Percentiles rank a stretch among this genome's conserved stretches.
Conservation (phyloP, 164 flowering plant species). For the Umbellularia californica region DNA sequence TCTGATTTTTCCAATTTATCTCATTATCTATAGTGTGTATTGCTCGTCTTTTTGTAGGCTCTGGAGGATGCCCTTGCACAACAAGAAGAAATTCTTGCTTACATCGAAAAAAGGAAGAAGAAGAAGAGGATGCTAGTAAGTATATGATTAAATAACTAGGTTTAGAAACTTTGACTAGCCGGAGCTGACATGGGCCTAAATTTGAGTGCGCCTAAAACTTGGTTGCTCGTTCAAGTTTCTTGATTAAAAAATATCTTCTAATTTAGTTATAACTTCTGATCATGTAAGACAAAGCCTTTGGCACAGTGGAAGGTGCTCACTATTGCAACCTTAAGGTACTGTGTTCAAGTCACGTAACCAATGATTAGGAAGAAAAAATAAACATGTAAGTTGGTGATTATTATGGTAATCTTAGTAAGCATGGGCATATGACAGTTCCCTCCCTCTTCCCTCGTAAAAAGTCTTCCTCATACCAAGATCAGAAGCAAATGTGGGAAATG, state of each 20-base stretch:
- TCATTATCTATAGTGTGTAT: background rate
- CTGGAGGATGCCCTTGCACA: slow-evolving; percentile 48
- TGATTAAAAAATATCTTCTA: background rate
- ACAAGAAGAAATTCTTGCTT: slow-evolving; percentile 61
- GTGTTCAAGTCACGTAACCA: background rate
- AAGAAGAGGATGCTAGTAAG: slow-evolving; percentile 48
- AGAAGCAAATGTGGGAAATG: too few species aligned
- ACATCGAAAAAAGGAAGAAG: slow-evolving; percentile 78
- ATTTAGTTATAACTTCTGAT: background rate
- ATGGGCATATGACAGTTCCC: too few species aligned
- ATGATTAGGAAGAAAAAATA: too few species aligned
- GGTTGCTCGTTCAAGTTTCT: background rate
- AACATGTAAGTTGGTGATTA: too few species aligned
- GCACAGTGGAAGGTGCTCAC: background rate
- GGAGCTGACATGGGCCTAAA: background rate
- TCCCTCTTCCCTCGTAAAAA: too few species aligned
- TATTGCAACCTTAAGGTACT: background rate
- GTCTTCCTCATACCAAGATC: too few species aligned
- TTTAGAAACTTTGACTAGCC: background rate
- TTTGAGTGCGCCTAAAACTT: background rate
- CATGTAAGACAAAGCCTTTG: background rate
- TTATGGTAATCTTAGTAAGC: too few species aligned
- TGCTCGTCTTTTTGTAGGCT: slow-evolving; percentile 34
- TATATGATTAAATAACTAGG: background rate
- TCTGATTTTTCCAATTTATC: too few species aligned